phyloP scores from a whole-genome alignment of 2,329 filamentous ascomycete genomes.

The Colletotrichum tropicale region DNA sequence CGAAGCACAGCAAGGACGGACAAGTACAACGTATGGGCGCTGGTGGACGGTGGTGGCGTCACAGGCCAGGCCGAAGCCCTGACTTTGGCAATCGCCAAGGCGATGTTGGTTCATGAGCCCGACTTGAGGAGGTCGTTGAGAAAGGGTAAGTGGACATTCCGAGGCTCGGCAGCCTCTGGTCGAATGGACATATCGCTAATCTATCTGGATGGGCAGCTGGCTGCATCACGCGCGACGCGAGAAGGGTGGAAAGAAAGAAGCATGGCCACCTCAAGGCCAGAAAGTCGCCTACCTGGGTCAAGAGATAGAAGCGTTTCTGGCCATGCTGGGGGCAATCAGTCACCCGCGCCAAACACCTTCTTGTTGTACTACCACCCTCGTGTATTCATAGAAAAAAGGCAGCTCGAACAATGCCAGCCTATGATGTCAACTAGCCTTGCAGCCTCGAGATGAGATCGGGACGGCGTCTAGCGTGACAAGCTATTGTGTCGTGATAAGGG shows the following conservation, averaged over 20 bases:
- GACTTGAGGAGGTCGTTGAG: slow-evolving; percentile 85
- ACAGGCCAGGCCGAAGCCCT: slow-evolving; percentile 97
- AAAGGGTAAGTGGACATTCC: slow-evolving; percentile 71
- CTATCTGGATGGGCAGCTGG: slow-evolving; percentile 68
- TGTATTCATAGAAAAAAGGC: slow-evolving; percentile 21
- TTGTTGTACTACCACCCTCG: slow-evolving; percentile 13
- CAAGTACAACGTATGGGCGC: slow-evolving; percentile 96
- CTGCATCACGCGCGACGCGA: slow-evolving; percentile 87
- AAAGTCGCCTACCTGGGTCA: slow-evolving; percentile 99
- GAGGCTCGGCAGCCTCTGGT: neutral
- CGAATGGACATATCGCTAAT: slow-evolving; percentile 42
- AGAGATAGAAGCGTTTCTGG: slow-evolving; percentile 56
- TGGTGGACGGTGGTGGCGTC: slow-evolving; percentile 83
- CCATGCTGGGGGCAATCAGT: neutral
- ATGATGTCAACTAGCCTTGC: slow-evolving; percentile 1
- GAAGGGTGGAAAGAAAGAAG: slow-evolving; percentile 98
- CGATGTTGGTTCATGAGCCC: slow-evolving; percentile 88
- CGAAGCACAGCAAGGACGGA: slow-evolving; percentile 82
- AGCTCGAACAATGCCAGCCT: slow-evolving; percentile 14
- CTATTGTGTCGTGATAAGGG: neutral
- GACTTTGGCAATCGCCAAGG: slow-evolving; percentile 87
- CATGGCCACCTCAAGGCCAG: slow-evolving; percentile 93
- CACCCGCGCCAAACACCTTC: neutral
- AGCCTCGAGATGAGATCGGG: neutral
- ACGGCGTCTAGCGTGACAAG: neutral